Percentiles rank a stretch among this genome's conserved stretches.
These are phyloP conservation scores for Sphagnurus paluster DNA, from an alignment of 1,284 basidiomycete species.

Conservation along the genomic window DNA sequence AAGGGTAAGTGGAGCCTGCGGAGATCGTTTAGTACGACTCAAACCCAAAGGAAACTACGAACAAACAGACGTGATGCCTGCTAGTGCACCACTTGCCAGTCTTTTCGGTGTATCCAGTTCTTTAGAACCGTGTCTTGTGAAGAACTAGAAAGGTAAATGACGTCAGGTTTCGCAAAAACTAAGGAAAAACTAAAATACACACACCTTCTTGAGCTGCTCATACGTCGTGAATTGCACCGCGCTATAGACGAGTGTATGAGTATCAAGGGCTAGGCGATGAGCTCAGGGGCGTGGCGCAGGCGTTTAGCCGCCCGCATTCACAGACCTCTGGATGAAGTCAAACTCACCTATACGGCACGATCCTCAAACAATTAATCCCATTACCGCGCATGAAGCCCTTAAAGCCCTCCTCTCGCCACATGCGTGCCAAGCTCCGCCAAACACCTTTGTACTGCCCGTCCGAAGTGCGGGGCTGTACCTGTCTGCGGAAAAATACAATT, in stretches of 20 bases:
- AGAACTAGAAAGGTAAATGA: slow-evolving; percentile 50
- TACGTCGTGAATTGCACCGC: slow-evolving; percentile 94
- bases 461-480: slow-evolving; percentile 70
- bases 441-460: slow-evolving; percentile 79
- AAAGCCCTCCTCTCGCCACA: slow-evolving; percentile 94
- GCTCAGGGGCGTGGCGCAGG: neutral
- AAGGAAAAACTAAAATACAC: slow-evolving; percentile 16
- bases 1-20: slow-evolving; percentile 85
- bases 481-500: slow-evolving; percentile 44
- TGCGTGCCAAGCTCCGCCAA: slow-evolving; percentile 78
- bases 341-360: slow-evolving; percentile 71
- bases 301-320: too few relatives aligned
- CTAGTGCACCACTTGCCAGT: slow-evolving; percentile 82
- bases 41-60: slow-evolving; percentile 28
- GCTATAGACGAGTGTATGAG: slow-evolving; percentile 35
- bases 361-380: slow-evolving; percentile 91
- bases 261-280: neutral
- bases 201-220: slow-evolving; percentile 83
- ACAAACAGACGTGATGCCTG: slow-evolving; percentile 90
- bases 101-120: slow-evolving; percentile 84
- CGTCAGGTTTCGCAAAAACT: slow-evolving; percentile 21
- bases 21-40: slow-evolving; percentile 6
- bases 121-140: slow-evolving; percentile 65
- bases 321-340: slow-evolving; percentile 4
- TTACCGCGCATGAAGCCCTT: slow-evolving; percentile 90